A percentile compares a stretch with the other conserved stretches of the same genome.
These are phyloP conservation scores for Stylosanthes scabra DNA, from an alignment of 331 rosid genomes.

Conservation along the genomic window DNA sequence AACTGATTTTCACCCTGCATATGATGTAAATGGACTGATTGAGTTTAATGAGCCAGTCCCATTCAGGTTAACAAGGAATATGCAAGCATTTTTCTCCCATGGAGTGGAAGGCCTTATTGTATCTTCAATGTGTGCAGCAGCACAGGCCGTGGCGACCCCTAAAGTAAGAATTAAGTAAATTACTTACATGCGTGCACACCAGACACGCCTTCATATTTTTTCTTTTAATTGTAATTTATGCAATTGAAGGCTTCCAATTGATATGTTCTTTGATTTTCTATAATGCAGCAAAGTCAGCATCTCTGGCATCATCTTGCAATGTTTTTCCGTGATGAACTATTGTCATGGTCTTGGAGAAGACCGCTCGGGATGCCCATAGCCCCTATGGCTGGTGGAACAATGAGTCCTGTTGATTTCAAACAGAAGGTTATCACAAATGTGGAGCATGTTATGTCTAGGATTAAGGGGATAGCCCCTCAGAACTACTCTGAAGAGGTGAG, in stretches of 20 bases:
- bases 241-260: slow-evolving; percentile 11
- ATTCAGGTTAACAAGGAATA: slow-evolving; percentile 95
- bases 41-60: slow-evolving; percentile 98
- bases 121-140: slow-evolving; percentile 99
- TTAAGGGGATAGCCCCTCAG: slow-evolving; percentile 87
- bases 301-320: slow-evolving; percentile 98
- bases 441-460: slow-evolving; percentile 75
- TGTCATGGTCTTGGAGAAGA: slow-evolving; percentile 99
- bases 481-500: slow-evolving; percentile 88
- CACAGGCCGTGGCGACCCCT: slow-evolving; percentile 96
- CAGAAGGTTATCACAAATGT: slow-evolving; percentile 92
- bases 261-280: slow-evolving; percentile 36
- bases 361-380: slow-evolving; percentile 94
- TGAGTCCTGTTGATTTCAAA: slow-evolving; percentile 85
- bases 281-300: slow-evolving; percentile 93
- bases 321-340: slow-evolving; percentile 98
- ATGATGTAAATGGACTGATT: slow-evolving; percentile 90
- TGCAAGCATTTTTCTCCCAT: slow-evolving; percentile 95
- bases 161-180: slow-evolving; percentile 44
- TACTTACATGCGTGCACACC: too few species aligned
- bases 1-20: slow-evolving; percentile 98
- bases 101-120: slow-evolving; percentile 99
- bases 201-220: slow-evolving; percentile 8
- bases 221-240: slow-evolving; percentile 6
- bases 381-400: slow-evolving; percentile 74